These are phyloP conservation scores for Sugiyamaella paludigena DNA, from an alignment of 1,139 yeast genomes.

Conservation along the genomic window DNA sequence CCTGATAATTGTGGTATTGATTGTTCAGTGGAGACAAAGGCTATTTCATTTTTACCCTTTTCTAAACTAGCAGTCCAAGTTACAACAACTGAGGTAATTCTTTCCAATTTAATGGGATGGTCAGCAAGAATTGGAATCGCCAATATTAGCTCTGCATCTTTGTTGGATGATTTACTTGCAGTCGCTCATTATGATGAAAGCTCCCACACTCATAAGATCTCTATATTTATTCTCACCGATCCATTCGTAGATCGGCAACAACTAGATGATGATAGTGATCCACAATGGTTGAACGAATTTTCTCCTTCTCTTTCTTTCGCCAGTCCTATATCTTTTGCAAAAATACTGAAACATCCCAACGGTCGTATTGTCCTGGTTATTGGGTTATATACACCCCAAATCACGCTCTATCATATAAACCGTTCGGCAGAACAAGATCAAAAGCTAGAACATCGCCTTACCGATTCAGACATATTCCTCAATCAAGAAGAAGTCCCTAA, in stretches of 20 bases:
- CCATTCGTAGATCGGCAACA: neutral
- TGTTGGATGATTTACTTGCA: constrained; percentile 1
- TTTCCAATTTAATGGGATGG: constrained; percentile 2
- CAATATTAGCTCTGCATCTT: constrained; percentile 1
- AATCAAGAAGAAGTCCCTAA: constrained; percentile 10
- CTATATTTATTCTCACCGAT: neutral
- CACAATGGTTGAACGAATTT: neutral
- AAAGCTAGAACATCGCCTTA: neutral
- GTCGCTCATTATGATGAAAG: constrained; percentile 3
- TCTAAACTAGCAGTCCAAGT: constrained; percentile 1
- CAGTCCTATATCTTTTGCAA: constrained; percentile 4
- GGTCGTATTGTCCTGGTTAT: neutral
- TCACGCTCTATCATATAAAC: constrained; percentile 1
- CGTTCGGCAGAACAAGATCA: neutral
- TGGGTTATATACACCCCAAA: constrained; percentile 5
- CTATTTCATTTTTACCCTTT: constrained; percentile 20
- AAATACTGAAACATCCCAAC: neutral
- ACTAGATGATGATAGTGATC: neutral
- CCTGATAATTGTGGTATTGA: constrained; percentile 28
- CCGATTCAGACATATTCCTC: neutral
- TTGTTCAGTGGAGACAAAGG: constrained; percentile 19
- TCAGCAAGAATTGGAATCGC: neutral
- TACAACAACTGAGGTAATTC: constrained; percentile 1
- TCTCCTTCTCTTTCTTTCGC: neutral
- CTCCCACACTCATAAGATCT: neutral